Evolutionary conservation across 108 stramenopile species (phyloP), one percentile per base, ranked within the genome.

Genomic region (Nitzschia sp.): DNA sequence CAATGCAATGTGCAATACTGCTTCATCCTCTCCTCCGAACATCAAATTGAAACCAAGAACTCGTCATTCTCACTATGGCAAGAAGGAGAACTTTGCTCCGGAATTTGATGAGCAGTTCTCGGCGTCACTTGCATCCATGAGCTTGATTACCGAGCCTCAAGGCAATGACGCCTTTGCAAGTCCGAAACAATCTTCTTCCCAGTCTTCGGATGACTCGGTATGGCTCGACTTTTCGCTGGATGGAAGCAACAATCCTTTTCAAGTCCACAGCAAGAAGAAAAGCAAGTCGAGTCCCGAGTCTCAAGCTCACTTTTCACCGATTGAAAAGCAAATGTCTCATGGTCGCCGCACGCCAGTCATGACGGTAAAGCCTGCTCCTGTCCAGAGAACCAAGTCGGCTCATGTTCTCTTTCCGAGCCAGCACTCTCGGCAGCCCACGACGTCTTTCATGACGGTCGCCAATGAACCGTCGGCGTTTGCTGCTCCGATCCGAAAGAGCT

Each of bases 141-240:
- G 38, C 13, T 42, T 42, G 38, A 13, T 42, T 13, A 42, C 38
- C 6, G 38, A 42, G 13, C 9, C 9, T 13, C 9, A 42, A 13
- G 13, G 38, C 38, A 13, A 42, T 13, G 38, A 42, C 38, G 13
- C 13, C 9, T 42, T 42, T 13, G 38, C 38, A 13, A 42, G 9
- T 42, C 38, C 38, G 9, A 42, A 51, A 19, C 21, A 19, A 4
- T 51, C 49, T 8, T 19, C 49, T 4, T 19, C 49, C 49, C 18
- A 51, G n/a, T 51, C 49, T 19, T 21, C 49, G 11, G 11, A 9
- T 9, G 49, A 51, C 21, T 51, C 13, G 15, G 24, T 13, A 0
- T 62, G 61, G 61, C 33, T 38, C n/a, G 61, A 62, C 42, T 62
- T 62, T 46, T 62, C 61, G n/a, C 24, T 25, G 21, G 61, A 62